Evolutionary conservation across 202 grass and related monocot genomes (phyloP), one percentile per base, ranked within the genome.

Genomic region (Setaria viridis): DNA sequence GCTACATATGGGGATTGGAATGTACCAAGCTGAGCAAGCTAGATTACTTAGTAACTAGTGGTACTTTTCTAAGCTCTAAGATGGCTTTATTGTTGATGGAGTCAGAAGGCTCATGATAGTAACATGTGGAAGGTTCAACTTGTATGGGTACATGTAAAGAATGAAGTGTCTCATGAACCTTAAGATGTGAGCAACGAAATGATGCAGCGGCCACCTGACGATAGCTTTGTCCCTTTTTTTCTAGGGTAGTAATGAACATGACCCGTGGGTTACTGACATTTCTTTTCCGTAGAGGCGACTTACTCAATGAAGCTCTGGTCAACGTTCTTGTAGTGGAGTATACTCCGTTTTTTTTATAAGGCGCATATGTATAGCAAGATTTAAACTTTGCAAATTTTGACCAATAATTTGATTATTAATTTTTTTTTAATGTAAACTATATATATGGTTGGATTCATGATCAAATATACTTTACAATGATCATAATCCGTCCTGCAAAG

Each of bases 11-110:
- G 20, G 7, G 5, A 50, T 42, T 68, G 29, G 29, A 75, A 67
- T 80, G 43, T 30, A 21, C 0, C 68, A 85, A 54, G 19, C 49
- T 68, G 43, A 71, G 54, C 43, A 63, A 55, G 16, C 32, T 82
- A 79, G 55, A 34, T 57, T 72, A 49, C 75, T 2, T 25, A 72
- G 25, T 56, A 72, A 74, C 39, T 30, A 48, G 59, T 56, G 5
- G 19, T 2, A 25, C 76, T 20, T 84, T 41, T 42, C 6, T 49
- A 14, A 14, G 21, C 2, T 57, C 10, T 21, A n/a, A 25, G 7
- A 67, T 20, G 4, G 6, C 54, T 64, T 35, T 79, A 12, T 25
- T 77, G 64, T 21, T 25, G 51, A 72, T 42, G 20, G 34, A 16
- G n/a, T 72, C 32, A 50, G 30, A 6, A n/a, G 29, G 21, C 41